A percentile compares a stretch with the other conserved stretches of the same genome.
Conservation (phyloP, 2,329 filamentous ascomycete genomes). For the Onygena corvina region DNA sequence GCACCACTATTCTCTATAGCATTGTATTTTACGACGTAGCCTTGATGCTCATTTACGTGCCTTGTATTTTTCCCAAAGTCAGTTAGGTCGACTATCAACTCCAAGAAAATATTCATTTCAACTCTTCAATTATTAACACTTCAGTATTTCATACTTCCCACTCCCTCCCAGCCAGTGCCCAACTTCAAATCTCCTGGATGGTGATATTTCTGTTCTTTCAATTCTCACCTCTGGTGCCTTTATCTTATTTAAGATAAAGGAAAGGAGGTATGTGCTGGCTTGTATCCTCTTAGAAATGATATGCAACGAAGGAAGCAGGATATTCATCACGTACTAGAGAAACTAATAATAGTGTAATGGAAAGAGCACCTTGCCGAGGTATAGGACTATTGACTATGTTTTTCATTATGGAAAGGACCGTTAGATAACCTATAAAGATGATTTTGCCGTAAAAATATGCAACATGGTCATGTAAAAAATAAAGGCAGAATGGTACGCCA, state of each 20-base stretch:
- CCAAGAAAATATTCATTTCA: too few species aligned
- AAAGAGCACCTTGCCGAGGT: neutral
- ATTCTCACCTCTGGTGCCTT: neutral
- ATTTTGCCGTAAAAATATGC: neutral
- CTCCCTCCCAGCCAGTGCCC: too few species aligned
- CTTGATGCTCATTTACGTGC: too few species aligned
- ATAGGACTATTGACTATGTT: neutral
- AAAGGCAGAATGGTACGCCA: neutral
- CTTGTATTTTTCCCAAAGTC: too few species aligned
- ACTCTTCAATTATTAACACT: too few species aligned
- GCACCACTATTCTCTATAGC: too few species aligned
- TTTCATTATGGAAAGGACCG: neutral
- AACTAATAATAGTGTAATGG: neutral
- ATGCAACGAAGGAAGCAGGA: neutral
- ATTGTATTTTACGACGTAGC: too few species aligned
- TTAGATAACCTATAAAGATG: slow-evolving; percentile 4
- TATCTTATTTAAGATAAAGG: too few species aligned
- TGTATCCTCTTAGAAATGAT: neutral
- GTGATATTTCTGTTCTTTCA: neutral
- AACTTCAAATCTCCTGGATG: too few species aligned
- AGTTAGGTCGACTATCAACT: too few species aligned
- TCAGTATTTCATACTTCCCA: too few species aligned
- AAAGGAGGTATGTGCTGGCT: neutral
- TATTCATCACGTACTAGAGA: neutral
- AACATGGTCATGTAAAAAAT: neutral